These are phyloP conservation scores for Candida glucosophila DNA, from an alignment of 1,139 yeast genomes.

Conservation along the genomic window DNA sequence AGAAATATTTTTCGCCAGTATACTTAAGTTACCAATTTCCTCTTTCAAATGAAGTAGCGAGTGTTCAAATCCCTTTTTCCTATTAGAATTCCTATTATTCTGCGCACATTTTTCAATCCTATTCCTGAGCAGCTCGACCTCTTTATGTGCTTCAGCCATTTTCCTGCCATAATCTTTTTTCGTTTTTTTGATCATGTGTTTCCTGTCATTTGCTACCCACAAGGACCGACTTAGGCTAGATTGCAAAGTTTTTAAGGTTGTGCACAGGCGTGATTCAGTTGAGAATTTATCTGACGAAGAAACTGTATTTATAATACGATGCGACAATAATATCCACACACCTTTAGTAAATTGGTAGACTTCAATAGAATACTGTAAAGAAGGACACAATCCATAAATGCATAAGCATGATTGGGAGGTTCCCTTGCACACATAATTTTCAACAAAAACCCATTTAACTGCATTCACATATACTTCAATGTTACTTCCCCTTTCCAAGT, in stretches of 20 bases:
- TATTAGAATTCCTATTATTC: conserved; percentile 28
- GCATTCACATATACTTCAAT: no score
- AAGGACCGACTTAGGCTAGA: no score
- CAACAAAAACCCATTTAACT: conserved; percentile 38
- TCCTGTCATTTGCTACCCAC: no score
- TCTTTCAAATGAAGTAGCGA: conserved; percentile 32
- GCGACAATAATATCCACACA: no score
- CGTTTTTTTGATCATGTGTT: conserved; percentile 44
- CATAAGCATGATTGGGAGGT: conserved; percentile 38
- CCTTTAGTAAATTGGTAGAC: no score
- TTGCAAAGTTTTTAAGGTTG: no score
- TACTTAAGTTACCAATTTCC: conserved; percentile 22
- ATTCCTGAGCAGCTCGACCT: conserved; percentile 46
- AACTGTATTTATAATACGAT: no score
- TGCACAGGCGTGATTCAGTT: no score
- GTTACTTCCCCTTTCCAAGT: not conserved
- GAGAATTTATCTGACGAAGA: no score
- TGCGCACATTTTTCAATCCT: conserved; percentile 37
- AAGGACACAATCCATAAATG: conserved; percentile 53
- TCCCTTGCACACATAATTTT: conserved; percentile 27
- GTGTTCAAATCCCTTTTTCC: conserved; percentile 34
- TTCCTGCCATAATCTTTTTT: conserved; percentile 57
- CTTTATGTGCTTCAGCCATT: conserved; percentile 42
- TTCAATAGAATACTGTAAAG: no score
- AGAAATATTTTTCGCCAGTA: conserved; percentile 12